Evolutionary conservation across 2,329 filamentous ascomycete genomes (phyloP).

Genomic region (Chrysosphaeria jannelii): DNA sequence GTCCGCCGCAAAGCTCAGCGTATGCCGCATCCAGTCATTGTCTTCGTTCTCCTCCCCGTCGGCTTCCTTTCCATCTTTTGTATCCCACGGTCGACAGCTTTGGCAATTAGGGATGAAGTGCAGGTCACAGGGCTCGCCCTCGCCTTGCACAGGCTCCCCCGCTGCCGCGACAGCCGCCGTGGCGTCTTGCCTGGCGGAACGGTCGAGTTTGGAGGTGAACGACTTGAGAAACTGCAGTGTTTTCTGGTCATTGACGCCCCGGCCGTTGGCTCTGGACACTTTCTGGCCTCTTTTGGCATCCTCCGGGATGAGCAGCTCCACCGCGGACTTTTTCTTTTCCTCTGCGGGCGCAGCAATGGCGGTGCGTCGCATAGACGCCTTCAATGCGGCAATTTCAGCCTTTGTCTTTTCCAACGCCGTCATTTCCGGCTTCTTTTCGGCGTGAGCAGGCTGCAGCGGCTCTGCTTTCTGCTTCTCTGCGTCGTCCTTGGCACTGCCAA

Average conservation of each 20-base stretch:
- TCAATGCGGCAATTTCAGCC: constrained; percentile 51
- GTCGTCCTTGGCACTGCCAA: constrained; percentile 34
- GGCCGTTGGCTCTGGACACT: constrained; percentile 20
- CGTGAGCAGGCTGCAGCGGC: constrained; percentile 9
- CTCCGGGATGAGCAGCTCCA: constrained; percentile 46
- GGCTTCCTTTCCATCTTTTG: constrained; percentile 13
- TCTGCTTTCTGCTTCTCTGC: constrained; percentile 5
- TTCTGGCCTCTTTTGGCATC: constrained; percentile 41
- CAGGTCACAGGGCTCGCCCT: constrained; percentile 39
- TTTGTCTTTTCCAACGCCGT: constrained; percentile 38
- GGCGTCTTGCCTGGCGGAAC: constrained; percentile 7
- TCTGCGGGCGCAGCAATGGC: constrained; percentile 16
- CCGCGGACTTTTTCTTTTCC: constrained; percentile 23
- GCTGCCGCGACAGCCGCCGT: constrained; percentile 2
- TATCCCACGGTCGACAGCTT: constrained; percentile 66
- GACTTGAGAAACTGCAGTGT: constrained; percentile 42
- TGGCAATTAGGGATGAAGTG: constrained; percentile 93
- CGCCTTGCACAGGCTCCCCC: constrained; percentile 4
- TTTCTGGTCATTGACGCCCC: constrained; percentile 26
- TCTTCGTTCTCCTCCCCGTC: constrained; percentile 23
- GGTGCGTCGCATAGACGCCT: constrained; percentile 51
- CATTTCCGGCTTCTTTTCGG: constrained; percentile 9
- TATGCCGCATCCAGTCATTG: constrained; percentile 61
- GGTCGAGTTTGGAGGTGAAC: constrained; percentile 51
- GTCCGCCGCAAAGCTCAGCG: constrained; percentile 65